Base-by-base conservation (phyloP, 345 rosid genomes). In the Turritis glabra region DNA sequence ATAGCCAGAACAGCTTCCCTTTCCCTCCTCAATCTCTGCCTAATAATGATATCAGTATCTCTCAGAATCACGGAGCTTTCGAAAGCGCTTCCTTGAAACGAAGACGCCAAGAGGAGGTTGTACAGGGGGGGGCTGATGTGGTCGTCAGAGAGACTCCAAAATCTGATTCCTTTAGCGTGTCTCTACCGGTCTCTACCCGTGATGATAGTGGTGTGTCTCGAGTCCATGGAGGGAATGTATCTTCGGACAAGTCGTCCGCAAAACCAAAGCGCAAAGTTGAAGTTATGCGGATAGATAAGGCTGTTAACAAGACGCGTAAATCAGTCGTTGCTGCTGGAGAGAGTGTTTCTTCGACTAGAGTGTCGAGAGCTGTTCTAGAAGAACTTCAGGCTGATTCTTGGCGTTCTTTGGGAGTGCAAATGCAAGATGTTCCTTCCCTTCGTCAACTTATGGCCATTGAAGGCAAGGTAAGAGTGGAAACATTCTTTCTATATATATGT, bases 351-450 rank as follows among this genome's bases (percentile, higher is more conserved):
- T 69, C 96, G 0, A 89, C 90, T 86, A 83, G 85, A 77, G 88
- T 89, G 52, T 82, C 86, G 13, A 72, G 78, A 73, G 77, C 81
- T 3, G 92, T 73, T 66, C 71, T 88, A 25, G 32, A 58, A 64
- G 56, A 60, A 3, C 80, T 90, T 69, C 78, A 75, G 76, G 88
- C 77, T 41, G 88, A 89, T 61, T 86, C 97, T 27, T 90, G 97
- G 97, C 86, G 78, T 53, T 82, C 90, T 0, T 73, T 95, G 57
- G 93, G 95, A 1, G 82, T 90, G 37, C 79, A 78, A 60, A 84
- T 91, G 95, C 90, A 87, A 80, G 89, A 85, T 32, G 83, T 91
- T 69, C 90, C 90, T 5, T 76, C 97, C 5, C 83, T 94, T 25
- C 80, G 82, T 29, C 79, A 80, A 59, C 89, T 91, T 60, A 88